Conservation (phyloP, 768 basidiomycete species). For the Termitomyces sp. region DNA sequence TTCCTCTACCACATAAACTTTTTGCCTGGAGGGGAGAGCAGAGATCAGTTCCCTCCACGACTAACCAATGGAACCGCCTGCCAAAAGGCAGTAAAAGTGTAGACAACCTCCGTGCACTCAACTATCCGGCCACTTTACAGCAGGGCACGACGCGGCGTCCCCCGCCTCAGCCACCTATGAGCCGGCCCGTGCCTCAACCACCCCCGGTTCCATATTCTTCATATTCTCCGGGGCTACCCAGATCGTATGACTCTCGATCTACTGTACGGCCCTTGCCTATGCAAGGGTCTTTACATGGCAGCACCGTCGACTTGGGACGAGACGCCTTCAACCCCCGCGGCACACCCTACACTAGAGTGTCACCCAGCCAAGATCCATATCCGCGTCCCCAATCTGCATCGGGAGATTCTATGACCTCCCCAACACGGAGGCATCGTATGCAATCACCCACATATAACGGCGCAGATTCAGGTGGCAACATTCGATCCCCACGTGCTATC, state of each 20-base stretch:
- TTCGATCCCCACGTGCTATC: conserved; percentile 39
- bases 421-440: conserved; percentile 31
- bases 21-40: conserved; percentile 52
- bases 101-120: conserved; percentile 45
- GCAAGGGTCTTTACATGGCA: conserved; percentile 35
- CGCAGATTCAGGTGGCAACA: conserved; percentile 34
- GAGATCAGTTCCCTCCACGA: conserved; percentile 35
- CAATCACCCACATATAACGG: conserved; percentile 39
- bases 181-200: conserved; percentile 24
- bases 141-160: conserved; percentile 32
- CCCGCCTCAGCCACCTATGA: conserved; percentile 34
- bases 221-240: conserved; percentile 34
- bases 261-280: conserved; percentile 39
- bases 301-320: conserved; percentile 30
- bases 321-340: conserved; percentile 27
- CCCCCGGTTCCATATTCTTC: conserved; percentile 21
- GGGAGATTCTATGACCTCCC: conserved; percentile 45
- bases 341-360: conserved; percentile 28
- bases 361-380: conserved; percentile 55
- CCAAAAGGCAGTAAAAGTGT: conserved; percentile 54
- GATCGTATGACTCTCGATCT: conserved; percentile 42
- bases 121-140: conserved; percentile 33
- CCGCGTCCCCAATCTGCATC: conserved; percentile 64
- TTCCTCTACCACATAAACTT: conserved; percentile 46
- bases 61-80: conserved; percentile 28